Base-by-base conservation (phyloP, 1,139 yeast genomes). In the Entelexis paramagnoliae region DNA sequence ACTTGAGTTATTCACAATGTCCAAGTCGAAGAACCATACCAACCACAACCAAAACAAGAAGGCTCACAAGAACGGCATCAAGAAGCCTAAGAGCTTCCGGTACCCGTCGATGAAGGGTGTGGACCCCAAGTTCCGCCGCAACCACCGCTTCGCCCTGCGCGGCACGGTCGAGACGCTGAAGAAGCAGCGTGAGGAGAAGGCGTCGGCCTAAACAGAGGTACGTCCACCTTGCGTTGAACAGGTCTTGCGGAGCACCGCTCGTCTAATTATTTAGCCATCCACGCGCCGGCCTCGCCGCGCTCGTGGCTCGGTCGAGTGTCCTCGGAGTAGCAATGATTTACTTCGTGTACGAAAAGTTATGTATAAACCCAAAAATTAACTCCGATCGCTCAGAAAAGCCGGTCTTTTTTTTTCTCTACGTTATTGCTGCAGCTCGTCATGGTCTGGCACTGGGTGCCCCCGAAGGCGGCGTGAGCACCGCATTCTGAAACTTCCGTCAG, bases 1-100 rank as follows among this genome's bases (percentile, higher is more conserved):
- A 30, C 46, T 42, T 42, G 46, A 30, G 46, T 42, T 42, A 40
- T 40, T 43, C 43, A 48, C 43, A 74, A 88, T 89, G 97, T 73
- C 97, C 76, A 89, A 89, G 80, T 88, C 97, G 67, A 91, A 91
- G 96, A 91, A 91, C 80, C 98, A 91, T 76, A 91, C 98, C 78
- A 89, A 89, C 79, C 98, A 91, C 80, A 91, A 91, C 94, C 97
- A 91, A 77, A 86, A 85, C 88, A 84, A 77, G 75, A 91, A 91
- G 94, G 97, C 97, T 71, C 98, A 91, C 96, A 89, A 82, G 75
- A 91, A 91, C 86, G 98, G 98, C 79, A 91, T 91, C 80, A 91
- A 89, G 86, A 91, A 89, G 89, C 96, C 96, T 69, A 84, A 79
- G 81, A 83, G 96, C 72, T 76, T 81, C 94, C 89, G 86, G 80